phyloP scores from a whole-genome alignment of 176 grass and related monocot genomes.

The Rhynchospora pubera region DNA sequence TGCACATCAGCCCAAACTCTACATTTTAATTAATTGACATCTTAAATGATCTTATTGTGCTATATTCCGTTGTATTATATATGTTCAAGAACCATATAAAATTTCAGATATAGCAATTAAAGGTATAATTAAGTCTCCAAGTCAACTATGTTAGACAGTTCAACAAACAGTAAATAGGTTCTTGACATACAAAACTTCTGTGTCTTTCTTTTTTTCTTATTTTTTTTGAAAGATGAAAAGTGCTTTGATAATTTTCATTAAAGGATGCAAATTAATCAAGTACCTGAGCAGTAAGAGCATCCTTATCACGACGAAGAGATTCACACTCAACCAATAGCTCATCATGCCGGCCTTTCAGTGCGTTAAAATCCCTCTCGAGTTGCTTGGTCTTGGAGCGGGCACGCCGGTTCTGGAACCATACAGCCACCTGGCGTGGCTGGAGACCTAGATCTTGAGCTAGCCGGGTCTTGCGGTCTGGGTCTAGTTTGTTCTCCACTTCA shows the following conservation, averaged over 20 bases:
- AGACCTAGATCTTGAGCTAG: conserved; percentile 52
- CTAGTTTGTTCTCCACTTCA: conserved; percentile 71
- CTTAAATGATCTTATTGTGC: background rate
- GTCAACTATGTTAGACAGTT: background rate
- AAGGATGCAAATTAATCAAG: background rate
- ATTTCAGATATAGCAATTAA: background rate
- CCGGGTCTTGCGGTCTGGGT: conserved; percentile 49
- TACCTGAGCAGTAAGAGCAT: conserved; percentile 51
- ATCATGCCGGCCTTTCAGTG: conserved; percentile 38
- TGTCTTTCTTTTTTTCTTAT: background rate
- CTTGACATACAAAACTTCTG: background rate
- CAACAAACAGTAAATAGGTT: background rate
- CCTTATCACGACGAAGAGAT: conserved; percentile 45
- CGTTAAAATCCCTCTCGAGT: conserved; percentile 56
- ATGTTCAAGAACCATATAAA: background rate
- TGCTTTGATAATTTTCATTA: background rate
- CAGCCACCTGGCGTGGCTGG: conserved; percentile 62
- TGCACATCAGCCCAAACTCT: background rate
- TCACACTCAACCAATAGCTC: conserved; percentile 46
- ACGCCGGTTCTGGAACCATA: conserved; percentile 85
- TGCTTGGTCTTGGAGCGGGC: conserved; percentile 68
- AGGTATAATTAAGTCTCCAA: background rate
- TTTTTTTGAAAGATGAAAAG: background rate
- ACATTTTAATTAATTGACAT: background rate
- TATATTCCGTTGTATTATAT: background rate